These are phyloP conservation scores for Scolecobasidium constrictum DNA, from an alignment of 2,329 filamentous ascomycete species.

Conservation along the genomic window DNA sequence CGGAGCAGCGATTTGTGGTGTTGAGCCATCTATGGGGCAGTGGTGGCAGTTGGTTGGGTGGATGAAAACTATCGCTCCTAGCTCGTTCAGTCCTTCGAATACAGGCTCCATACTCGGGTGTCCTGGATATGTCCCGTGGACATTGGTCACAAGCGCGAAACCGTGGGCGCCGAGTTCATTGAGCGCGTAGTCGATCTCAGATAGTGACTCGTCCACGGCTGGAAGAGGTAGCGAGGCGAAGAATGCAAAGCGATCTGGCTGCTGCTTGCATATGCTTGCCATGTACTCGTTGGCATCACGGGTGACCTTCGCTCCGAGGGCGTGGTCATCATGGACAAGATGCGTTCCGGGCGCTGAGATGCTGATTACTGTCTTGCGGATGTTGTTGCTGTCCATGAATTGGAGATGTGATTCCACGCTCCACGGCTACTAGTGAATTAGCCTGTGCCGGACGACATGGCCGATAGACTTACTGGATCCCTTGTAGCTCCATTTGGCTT, in stretches of 20 bases:
- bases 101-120: neutral
- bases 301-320: neutral
- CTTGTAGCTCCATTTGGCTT: neutral
- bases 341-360: neutral
- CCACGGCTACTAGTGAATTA: neutral
- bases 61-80: neutral
- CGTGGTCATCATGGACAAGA: neutral
- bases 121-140: neutral
- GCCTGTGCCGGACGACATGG: neutral
- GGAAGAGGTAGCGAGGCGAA: neutral
- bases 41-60: conserved; percentile 1
- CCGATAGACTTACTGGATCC: neutral
- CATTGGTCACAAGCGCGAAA: neutral
- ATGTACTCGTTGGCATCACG: neutral
- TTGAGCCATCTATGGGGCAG: neutral
- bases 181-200: neutral
- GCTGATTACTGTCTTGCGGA: neutral
- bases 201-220: neutral
- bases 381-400: neutral
- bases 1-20: neutral
- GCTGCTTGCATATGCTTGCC: neutral
- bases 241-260: neutral
- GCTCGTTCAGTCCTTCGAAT: neutral
- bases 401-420: neutral
- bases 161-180: neutral